These are phyloP conservation scores for Endotrypanum monterogeii DNA, from an alignment of 208 protist genomes.

Conservation along the genomic window DNA sequence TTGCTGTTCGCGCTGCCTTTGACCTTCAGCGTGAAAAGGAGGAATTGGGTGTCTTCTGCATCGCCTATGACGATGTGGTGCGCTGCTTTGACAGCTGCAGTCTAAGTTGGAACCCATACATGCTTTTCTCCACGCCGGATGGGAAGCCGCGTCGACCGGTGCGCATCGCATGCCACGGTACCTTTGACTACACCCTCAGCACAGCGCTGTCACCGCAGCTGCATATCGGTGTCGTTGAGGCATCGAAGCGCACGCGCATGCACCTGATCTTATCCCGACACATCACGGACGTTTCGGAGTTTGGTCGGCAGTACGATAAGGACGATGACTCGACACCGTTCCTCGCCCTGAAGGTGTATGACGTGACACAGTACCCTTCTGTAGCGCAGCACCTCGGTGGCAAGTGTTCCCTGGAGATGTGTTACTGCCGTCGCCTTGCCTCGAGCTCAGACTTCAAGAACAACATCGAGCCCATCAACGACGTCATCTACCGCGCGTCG, in stretches of 20 bases:
- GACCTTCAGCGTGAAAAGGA: conserved; percentile 44
- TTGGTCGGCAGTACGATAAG: conserved; percentile 66
- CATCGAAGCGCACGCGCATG: conserved; percentile 65
- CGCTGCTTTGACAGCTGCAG: conserved; percentile 62
- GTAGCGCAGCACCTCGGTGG: conserved; percentile 70
- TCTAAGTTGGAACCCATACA: conserved; percentile 91
- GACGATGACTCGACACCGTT: conserved; percentile 53
- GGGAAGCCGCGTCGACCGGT: conserved; percentile 55
- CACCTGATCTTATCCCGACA: conserved; percentile 84
- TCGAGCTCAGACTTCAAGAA: conserved; percentile 56
- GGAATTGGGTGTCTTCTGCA: conserved; percentile 84
- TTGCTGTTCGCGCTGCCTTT: conserved; percentile 48
- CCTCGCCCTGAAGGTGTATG: conserved; percentile 72
- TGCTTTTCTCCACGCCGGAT: conserved; percentile 67
- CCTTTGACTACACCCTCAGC: conserved; percentile 45
- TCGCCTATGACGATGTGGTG: conserved; percentile 73
- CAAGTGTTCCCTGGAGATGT: conserved; percentile 66
- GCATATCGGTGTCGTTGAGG: conserved; percentile 74
- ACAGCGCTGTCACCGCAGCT: conserved; percentile 71
- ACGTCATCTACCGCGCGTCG: conserved; percentile 59
- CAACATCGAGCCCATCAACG: conserved; percentile 60
- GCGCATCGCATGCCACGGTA: conserved; percentile 74
- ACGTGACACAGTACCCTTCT: conserved; percentile 72
- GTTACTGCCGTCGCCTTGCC: conserved; percentile 71
- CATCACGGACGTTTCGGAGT: conserved; percentile 64